Conservation (phyloP, 208 protist species). For the Porcisia deanei region DNA sequence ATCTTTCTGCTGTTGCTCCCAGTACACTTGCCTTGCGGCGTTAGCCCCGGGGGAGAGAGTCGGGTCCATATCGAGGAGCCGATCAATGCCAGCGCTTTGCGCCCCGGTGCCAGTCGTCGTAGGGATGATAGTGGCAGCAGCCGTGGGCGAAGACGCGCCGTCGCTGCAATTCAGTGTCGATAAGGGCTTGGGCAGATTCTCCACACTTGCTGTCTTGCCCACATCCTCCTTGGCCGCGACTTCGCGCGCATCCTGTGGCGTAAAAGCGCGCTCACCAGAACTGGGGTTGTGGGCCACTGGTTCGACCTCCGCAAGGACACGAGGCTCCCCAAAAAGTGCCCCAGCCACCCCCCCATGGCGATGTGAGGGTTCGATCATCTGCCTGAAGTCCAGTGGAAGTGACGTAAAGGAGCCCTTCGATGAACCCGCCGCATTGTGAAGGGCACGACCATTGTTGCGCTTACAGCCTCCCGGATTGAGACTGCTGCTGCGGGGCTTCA, state of each 20-base stretch:
- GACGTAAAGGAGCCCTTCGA: neutral
- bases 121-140: neutral
- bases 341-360: conserved; percentile 13
- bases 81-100: neutral
- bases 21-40: conserved; percentile 25
- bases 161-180: neutral
- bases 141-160: neutral
- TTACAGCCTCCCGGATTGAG: neutral
- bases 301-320: neutral
- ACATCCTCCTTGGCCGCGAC: neutral
- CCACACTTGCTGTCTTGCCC: neutral
- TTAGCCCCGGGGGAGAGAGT: conserved; percentile 26
- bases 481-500: neutral
- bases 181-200: neutral
- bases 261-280: neutral
- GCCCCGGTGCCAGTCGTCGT: neutral
- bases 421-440: neutral
- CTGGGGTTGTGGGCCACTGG: neutral
- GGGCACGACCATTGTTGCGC: neutral
- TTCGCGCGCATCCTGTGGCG: neutral
- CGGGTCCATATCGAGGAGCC: neutral
- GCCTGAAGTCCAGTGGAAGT: conserved; percentile 15
- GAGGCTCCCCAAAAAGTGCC: neutral
- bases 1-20: conserved; percentile 23
- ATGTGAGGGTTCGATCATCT: conserved; percentile 25